phyloP scores from a whole-genome alignment of 768 basidiomycete species.

The Phylloporus arenicola region DNA sequence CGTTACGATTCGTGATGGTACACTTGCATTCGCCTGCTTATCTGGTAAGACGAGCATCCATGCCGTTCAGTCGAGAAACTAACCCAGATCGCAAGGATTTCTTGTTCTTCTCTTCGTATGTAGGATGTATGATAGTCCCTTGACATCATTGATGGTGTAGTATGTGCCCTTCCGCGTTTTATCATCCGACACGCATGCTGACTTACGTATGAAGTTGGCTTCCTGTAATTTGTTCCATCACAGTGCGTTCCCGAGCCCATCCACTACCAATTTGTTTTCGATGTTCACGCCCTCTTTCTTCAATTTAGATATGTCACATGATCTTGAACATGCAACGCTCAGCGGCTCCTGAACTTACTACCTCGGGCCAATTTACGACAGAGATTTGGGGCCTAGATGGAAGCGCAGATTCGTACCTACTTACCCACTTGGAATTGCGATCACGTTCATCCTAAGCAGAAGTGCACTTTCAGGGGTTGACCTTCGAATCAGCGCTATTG shows the following conservation, averaged over 20 bases:
- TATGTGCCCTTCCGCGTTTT: not conserved
- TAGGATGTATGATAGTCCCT: not conserved
- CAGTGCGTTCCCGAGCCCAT: not conserved
- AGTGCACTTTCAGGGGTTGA: no score
- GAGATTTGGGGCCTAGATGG: slow-evolving; percentile 11
- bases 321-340: slow-evolving; percentile 16
- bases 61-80: not conserved
- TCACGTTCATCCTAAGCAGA: not conserved
- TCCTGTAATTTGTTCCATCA: slow-evolving; percentile 12
- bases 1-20: slow-evolving; percentile 22
- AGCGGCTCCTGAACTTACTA: accelerated
- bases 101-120: slow-evolving; percentile 2
- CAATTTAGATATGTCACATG: slow-evolving; percentile 11
- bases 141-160: slow-evolving; percentile 11
- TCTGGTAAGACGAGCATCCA: slow-evolving; percentile 7
- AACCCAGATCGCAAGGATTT: slow-evolving; percentile 8
- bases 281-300: not conserved
- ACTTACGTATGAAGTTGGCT: slow-evolving; percentile 13
- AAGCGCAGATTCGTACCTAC: slow-evolving; percentile 11
- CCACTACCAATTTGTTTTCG: not conserved
- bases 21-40: slow-evolving; percentile 10
- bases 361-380: slow-evolving; percentile 10
- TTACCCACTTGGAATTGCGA: not conserved
- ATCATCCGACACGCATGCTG: not conserved
- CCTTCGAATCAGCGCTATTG: no score